Evolutionary conservation across 805 yeast species (phyloP).

Genomic region (Cyberlindnera galapagoensis): DNA sequence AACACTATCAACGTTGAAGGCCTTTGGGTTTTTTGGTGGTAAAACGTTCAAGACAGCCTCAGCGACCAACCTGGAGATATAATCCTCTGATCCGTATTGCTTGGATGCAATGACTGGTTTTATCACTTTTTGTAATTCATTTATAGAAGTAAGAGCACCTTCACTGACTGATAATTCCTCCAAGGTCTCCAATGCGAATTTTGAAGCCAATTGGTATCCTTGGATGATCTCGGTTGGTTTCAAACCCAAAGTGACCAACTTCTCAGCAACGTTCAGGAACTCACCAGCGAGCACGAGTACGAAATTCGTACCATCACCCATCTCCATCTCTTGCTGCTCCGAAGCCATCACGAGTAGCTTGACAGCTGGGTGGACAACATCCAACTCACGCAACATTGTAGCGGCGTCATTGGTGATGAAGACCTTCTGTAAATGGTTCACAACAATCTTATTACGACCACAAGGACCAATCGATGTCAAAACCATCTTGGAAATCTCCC

Average conservation of each 20-base stretch:
- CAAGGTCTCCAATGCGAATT: slow-evolving; percentile 61
- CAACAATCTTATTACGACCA: slow-evolving; percentile 94
- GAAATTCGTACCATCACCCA: slow-evolving; percentile 94
- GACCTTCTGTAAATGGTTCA: slow-evolving; percentile 77
- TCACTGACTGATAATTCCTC: slow-evolving; percentile 58
- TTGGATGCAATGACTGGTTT: slow-evolving; percentile 89
- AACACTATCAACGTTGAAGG: slow-evolving; percentile 86
- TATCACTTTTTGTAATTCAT: slow-evolving; percentile 63
- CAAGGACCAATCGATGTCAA: slow-evolving; percentile 96
- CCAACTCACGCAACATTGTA: slow-evolving; percentile 88
- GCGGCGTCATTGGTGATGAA: slow-evolving; percentile 97
- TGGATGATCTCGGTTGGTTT: slow-evolving; percentile 89
- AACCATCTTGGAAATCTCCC: slow-evolving; percentile 88
- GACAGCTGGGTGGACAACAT: slow-evolving; percentile 95
- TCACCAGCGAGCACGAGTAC: slow-evolving; percentile 94
- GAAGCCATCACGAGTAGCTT: slow-evolving; percentile 94
- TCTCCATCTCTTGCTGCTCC: slow-evolving; percentile 92
- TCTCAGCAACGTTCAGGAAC: slow-evolving; percentile 78
- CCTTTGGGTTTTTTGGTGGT: slow-evolving; percentile 56
- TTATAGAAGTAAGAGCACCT: slow-evolving; percentile 46
- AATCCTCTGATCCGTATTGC: slow-evolving; percentile 83
- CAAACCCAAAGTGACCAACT: slow-evolving; percentile 75
- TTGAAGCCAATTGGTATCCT: slow-evolving; percentile 86
- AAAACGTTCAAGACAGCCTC: slow-evolving; percentile 78
- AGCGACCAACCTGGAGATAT: slow-evolving; percentile 68